Percentiles rank a stretch among this genome's conserved stretches.
Evolutionary conservation across 106 monocot genomes (phyloP).

Genomic region (Phalaenopsis equestris): DNA sequence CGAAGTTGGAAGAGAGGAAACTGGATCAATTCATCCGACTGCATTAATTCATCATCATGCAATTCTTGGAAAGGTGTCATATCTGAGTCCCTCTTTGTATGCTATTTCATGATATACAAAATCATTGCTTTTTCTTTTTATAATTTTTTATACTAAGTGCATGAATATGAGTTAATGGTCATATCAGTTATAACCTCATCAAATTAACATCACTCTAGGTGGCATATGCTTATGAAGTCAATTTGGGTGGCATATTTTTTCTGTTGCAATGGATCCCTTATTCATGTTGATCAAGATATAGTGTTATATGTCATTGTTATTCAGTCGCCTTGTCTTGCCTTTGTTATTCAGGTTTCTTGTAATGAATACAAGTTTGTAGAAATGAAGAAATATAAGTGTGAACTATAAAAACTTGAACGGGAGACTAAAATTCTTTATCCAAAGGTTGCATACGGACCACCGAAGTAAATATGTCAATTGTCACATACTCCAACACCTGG

Average conservation of each 20-base stretch:
- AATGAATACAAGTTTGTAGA: not conserved
- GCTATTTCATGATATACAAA: not conserved
- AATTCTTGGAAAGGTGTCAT: constrained; percentile 37
- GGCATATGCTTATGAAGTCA: not conserved
- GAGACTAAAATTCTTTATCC: not conserved
- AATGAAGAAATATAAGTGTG: not conserved
- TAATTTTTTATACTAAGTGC: not conserved
- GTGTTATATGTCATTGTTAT: not conserved
- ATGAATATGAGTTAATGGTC: not conserved
- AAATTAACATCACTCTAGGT: not conserved
- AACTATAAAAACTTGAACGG: not conserved
- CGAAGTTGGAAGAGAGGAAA: constrained; percentile 1
- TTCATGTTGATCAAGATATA: not conserved
- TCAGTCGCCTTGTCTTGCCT: not conserved
- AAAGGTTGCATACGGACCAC: not conserved
- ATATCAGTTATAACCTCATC: not conserved
- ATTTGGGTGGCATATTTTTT: not conserved
- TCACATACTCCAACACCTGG: too few relatives aligned
- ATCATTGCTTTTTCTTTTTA: not conserved
- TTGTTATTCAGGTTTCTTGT: not conserved
- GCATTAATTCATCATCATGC: constrained; percentile 55
- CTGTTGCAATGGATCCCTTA: not conserved
- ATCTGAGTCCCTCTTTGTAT: not conserved
- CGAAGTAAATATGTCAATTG: not conserved
- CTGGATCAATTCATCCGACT: constrained; percentile 26